Base-by-base conservation (phyloP, 495 filamentous ascomycete genomes). In the Podospora anserina region DNA sequence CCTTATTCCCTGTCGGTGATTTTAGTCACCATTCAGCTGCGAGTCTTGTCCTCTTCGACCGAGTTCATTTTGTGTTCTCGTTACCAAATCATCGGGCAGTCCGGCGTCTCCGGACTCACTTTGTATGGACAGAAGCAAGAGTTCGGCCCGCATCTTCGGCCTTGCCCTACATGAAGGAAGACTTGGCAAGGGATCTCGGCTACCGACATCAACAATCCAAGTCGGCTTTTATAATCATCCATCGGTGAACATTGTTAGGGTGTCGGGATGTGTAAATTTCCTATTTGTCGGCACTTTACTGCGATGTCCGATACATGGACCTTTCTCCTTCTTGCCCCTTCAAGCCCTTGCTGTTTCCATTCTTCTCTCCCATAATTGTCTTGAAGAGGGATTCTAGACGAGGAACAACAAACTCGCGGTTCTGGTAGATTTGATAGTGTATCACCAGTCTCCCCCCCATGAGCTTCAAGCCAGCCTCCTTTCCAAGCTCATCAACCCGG, bases 361-460 rank as follows among this genome's bases (percentile, higher is more conserved):
- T 64, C 71, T 71, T 75, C 11, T 75, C 67, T 16, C 66, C 65
- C 15, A 78, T 49, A 2, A 82, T 76, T 59, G 76, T 78, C 64
- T 79, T 77, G 79, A 89, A 85, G 9, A 86, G 75, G 57, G 69
- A 68, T 69, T 82, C 80, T 68, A 89, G 75, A 67, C 71, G 78
- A 63, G 78, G 71, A 5, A 89, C 72, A 2, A 84, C 85, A 72
- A 83, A 81, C 1, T 85, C 79, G 1, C 75, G 70, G 60, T 77
- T 78, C 68, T 78, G 70, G 19, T 80, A 79, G 66, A 88, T 87
- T 81, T 90, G 89, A 71, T 88, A 90, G 75, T 90, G 88, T 54
- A 88, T 84, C 13, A 91, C 85, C 70, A 91, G 69, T 68, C 89
- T 77, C 23, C 81, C 81, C 11, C 82, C 82, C 20, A 81, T 70